A percentile compares a stretch with the other conserved stretches of the same genome.
phyloP scores from a whole-genome alignment of 805 yeast genomes.

The Yamadazyma olivae region DNA sequence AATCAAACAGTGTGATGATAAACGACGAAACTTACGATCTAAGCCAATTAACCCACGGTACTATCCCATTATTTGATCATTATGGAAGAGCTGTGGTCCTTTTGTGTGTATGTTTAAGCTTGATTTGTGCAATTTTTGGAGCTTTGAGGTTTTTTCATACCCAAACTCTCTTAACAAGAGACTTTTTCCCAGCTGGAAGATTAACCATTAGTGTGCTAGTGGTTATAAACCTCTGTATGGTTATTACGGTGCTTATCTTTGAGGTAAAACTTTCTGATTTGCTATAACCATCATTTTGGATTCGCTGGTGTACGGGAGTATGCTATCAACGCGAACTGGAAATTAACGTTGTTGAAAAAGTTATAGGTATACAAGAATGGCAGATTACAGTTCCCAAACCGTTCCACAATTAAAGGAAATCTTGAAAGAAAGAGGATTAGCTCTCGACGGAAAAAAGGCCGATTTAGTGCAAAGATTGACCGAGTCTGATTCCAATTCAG shows the following conservation, averaged over 20 bases:
- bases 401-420: constrained; percentile 83
- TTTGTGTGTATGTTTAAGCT: constrained; percentile 15
- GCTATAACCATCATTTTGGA: background rate
- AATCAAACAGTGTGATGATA: constrained; percentile 8
- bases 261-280: constrained; percentile 11
- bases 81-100: constrained; percentile 18
- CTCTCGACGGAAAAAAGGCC: constrained; percentile 76
- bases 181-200: constrained; percentile 24
- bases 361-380: no score
- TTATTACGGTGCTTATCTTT: constrained; percentile 18
- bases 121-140: constrained; percentile 20
- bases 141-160: constrained; percentile 21
- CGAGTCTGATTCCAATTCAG: constrained; percentile 52
- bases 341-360: no score
- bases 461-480: constrained; percentile 67
- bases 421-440: constrained; percentile 62
- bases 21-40: constrained; percentile 4
- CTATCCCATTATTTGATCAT: constrained; percentile 5
- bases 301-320: no score
- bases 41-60: background rate
- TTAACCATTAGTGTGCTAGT: constrained; percentile 16
- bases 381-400: constrained; percentile 60
- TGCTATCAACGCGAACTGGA: background rate
- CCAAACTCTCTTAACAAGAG: constrained; percentile 18
- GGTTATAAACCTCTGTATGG: constrained; percentile 15